Base-by-base conservation (phyloP, 148 eudicot genomes). In the Spergularia bocconei region DNA sequence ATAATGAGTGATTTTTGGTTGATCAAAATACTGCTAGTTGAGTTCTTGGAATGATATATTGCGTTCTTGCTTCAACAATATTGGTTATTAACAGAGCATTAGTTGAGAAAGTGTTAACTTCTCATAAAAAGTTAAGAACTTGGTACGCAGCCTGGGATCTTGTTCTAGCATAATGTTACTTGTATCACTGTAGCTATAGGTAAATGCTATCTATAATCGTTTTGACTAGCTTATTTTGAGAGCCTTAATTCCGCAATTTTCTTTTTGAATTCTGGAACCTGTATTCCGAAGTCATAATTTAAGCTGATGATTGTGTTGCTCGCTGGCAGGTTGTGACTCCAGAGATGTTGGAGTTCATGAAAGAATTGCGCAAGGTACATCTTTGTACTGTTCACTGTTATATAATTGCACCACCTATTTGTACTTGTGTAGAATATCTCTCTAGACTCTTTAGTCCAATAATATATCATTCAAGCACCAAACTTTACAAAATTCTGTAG, bases 341-440 rank as follows among this genome's bases (percentile, higher is more conserved):
- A 17, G 78, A 79, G 33, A 79, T 79, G 82, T 63, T 79, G 61
- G 75, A 74, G 68, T 79, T 74, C 25, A 74, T 79, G 82, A 69
- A 69, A 69, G 82, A 74, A 69, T 74, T 79, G 65, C 82, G 82
- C 10, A 74, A 79, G 82, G 82, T 79, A 54, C 48, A 23, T 54
- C 53, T 29, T 55, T 67, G 48, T 41, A 13, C 25, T 20, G 13
- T 70, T 69, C 25, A 36, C 2, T 36, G 63, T 13, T 48, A 50
- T 6, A 57, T 12, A n/a, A 5, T 38, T 38, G 52, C 38, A 57
- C 5, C 5, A 29, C 9, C 19, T 55, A 4, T 29, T 29, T 29
- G 33, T 29, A 29, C 33, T 20, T 23, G 75, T n/a, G n/a, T n/a
- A n/a, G n/a, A n/a, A n/a, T n/a, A n/a, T n/a, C n/a, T n/a, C n/a